These are phyloP conservation scores for Plantago ovata DNA, from an alignment of 257 asterid species.

Conservation along the genomic window DNA sequence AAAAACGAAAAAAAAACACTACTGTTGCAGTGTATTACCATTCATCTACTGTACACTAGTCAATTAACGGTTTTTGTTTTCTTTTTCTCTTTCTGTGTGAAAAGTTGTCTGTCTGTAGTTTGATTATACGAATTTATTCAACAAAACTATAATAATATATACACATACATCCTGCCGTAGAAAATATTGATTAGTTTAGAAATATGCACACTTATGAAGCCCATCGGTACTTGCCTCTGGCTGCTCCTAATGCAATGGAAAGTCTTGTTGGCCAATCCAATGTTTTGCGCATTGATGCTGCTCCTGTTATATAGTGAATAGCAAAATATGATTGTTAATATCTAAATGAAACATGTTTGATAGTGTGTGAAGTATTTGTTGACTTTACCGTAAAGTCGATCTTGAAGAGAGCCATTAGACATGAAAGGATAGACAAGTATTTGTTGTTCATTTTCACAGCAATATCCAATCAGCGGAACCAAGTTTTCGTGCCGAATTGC, in stretches of 20 bases:
- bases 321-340: conserved; percentile 16
- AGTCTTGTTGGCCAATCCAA: conserved; percentile 92
- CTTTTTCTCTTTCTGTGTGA: too few relatives aligned
- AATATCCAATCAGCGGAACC: conserved; percentile 77
- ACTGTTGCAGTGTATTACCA: too few relatives aligned
- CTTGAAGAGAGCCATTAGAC: conserved; percentile 92
- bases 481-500: conserved; percentile 72
- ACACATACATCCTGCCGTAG: too few relatives aligned
- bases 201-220: conserved; percentile 1
- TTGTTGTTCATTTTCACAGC: conserved; percentile 91
- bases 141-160: too few relatives aligned
- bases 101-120: too few relatives aligned
- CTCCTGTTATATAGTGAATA: conserved; percentile 48
- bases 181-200: conserved; percentile 10
- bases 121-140: too few relatives aligned
- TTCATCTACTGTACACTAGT: too few relatives aligned
- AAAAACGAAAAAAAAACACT: too few relatives aligned
- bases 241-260: conserved; percentile 86
- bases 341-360: conserved; percentile 13
- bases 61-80: too few relatives aligned
- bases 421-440: conserved; percentile 89
- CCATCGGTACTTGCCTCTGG: conserved; percentile 66
- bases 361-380: conserved; percentile 4
- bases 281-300: conserved; percentile 69
- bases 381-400: conserved; percentile 72